Base-by-base conservation (phyloP, 2,329 filamentous ascomycete species). In the Lasiodiplodia hormozganensis region DNA sequence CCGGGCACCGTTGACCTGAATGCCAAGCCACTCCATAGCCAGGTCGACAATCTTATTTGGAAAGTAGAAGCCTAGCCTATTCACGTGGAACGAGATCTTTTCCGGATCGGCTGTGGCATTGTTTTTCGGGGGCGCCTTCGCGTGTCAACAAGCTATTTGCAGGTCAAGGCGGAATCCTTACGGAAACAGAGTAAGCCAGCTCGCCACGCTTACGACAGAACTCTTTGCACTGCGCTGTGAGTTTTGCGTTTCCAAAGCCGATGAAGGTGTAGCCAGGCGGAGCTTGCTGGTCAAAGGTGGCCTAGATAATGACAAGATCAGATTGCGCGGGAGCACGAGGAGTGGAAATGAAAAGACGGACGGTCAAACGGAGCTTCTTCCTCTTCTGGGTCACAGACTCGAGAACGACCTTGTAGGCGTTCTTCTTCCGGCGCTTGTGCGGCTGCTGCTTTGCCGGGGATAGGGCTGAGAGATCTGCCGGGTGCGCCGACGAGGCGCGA, bases 41-140 rank as follows among this genome's bases (percentile, higher is more conserved):
- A 85, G 80, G 53, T 85, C 83, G 49, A 90, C 85, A 68, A 89
- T 83, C n/a, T 84, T 79, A 69, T 84, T 84, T 7, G 87, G 86
- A 70, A 90, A 90, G 74, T 90, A 88, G 74, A 88, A 87, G 18
- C 88, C 88, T 70, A 89, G 84, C 51, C 88, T 84, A 72, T 88
- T 84, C 60, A 89, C 84, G 74, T 90, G 87, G 72, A 88, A 84
- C 2, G 87, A 87, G 2, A 90, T 78, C 69, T 85, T 83, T 65
- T 85, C 83, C 14, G 80, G 83, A 60, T 83, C 77, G 69, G 80
- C 77, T 72, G 85, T 82, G 34, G 81, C 84, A 56, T 82, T 85
- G 69, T 83, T 86, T 82, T 85, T 77, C 1, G 78, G 77, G 65
- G 76, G 76, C 10, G 75, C 76, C 79, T 77, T 73, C 75, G 31